Evolutionary conservation across 805 yeast genomes (phyloP), one percentile per base, ranked within the genome.

Genomic region (Monosporozyma servazzii): DNA sequence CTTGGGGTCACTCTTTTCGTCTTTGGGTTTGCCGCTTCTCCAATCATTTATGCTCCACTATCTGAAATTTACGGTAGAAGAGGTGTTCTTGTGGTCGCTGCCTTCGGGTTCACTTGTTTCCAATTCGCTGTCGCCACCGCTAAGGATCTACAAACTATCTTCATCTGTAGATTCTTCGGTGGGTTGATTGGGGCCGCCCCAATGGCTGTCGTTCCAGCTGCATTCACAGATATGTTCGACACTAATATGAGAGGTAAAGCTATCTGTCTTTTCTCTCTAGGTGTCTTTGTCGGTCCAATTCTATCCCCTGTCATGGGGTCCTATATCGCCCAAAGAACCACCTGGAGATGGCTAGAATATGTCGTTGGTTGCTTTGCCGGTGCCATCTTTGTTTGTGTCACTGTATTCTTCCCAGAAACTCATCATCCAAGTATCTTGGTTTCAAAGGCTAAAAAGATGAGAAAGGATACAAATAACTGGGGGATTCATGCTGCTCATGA

Each of bases 11-110:
- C 96, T 0, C 73, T 89, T 25, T 90, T 80, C 60, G 96, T 90
- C n/a, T 67, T 88, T 42, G 98, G 97, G 10, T 91, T 89, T 69
- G 97, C 96, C 1, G 77, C 88, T 0, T 96, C 97, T 18, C 98
- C 98, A 3, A 73, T 90, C 48, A 61, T 88, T 37, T 90, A 93
- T 88, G 96, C 93, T 25, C 96, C 96, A 4, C 65, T 86, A 37
- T 83, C 91, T n/a, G 95, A 86, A 65, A 61, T 84, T 37, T 82
- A 75, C 57, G 93, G 95, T 50, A 78, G 96, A 67, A 78, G 78
- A 64, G 67, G 76, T 17, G 81, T 86, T 15, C 60, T 86, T 50
- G 56, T 84, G 2, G 55, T 80, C 3, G 78, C 89, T 5, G 66
- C 76, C 3, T 70, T 86, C 42, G 78, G 84, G 1, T 77, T 78